phyloP scores from a whole-genome alignment of 2,329 filamentous ascomycete genomes.

The Aspergillus pseudoterreus region DNA sequence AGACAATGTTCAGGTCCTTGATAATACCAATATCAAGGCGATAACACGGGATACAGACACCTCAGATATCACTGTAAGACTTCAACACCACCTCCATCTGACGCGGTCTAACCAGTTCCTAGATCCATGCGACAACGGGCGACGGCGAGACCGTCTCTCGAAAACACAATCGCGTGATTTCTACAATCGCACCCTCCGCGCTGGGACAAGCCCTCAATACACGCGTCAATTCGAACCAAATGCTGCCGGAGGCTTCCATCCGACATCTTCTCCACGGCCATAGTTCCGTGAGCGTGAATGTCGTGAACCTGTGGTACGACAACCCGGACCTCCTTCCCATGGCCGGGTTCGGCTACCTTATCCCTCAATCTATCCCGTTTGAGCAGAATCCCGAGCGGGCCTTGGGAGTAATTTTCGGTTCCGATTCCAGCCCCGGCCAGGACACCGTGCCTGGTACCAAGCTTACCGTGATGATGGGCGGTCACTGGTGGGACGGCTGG shows the following conservation, averaged over 20 bases:
- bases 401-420: conserved; percentile 91
- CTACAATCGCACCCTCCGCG: conserved; percentile 27
- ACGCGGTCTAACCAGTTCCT: neutral
- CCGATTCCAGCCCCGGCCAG: conserved; percentile 57
- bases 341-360: conserved; percentile 84
- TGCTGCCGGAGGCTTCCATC: conserved; percentile 18
- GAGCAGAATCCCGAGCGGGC: conserved; percentile 76
- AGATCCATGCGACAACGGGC: neutral
- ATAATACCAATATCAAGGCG: conserved; percentile 46
- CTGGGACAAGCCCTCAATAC: conserved; percentile 23
- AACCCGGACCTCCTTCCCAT: conserved; percentile 61
- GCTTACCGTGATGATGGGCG: conserved; percentile 90
- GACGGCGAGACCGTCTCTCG: neutral
- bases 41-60: conserved; percentile 33
- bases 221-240: conserved; percentile 2
- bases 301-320: conserved; percentile 83
- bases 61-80: conserved; percentile 12
- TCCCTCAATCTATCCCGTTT: conserved; percentile 68
- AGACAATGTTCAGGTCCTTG: conserved; percentile 59
- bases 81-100: no score
- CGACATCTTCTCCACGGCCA: conserved; percentile 37
- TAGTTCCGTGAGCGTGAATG: conserved; percentile 77
- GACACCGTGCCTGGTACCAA: conserved; percentile 68
- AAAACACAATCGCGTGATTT: conserved; percentile 30
- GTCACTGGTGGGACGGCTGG: conserved; percentile 80